Conservation (phyloP, 805 yeast species). For the Saccharomyces paradoxus region DNA sequence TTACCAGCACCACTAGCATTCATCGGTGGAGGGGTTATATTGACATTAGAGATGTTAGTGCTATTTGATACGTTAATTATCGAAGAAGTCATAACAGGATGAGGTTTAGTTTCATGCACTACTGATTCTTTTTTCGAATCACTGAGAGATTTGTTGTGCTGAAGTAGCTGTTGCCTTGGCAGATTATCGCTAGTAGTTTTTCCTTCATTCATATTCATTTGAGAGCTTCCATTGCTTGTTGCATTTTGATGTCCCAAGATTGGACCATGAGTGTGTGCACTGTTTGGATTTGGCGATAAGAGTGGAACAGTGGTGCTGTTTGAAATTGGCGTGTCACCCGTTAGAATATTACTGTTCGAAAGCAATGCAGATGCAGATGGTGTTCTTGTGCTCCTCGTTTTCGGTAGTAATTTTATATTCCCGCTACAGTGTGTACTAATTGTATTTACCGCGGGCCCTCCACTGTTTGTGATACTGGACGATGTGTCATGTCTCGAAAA, state of each 20-base stretch:
- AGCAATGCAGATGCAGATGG: background rate
- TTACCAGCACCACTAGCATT: background rate
- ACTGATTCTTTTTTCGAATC: background rate
- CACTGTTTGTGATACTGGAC: background rate
- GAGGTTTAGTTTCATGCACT: background rate
- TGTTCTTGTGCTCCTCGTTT: background rate
- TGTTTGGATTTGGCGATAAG: background rate
- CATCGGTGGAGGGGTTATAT: background rate
- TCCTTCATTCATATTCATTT: background rate
- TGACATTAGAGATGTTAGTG: background rate
- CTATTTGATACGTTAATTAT: background rate
- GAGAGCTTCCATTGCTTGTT: background rate
- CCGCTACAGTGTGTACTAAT: background rate
- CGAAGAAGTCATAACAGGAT: background rate
- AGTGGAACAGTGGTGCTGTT: background rate
- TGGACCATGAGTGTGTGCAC: background rate
- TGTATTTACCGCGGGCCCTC: background rate
- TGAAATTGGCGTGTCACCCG: background rate
- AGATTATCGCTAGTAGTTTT: background rate
- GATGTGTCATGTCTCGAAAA: conserved; percentile 2
- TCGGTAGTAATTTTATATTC: background rate
- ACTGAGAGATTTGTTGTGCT: background rate
- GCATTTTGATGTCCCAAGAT: background rate
- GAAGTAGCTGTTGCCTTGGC: background rate
- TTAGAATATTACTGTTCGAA: background rate